Evolutionary conservation across 768 basidiomycete genomes (phyloP).

Genomic region (Lactifluus subvellereus): DNA sequence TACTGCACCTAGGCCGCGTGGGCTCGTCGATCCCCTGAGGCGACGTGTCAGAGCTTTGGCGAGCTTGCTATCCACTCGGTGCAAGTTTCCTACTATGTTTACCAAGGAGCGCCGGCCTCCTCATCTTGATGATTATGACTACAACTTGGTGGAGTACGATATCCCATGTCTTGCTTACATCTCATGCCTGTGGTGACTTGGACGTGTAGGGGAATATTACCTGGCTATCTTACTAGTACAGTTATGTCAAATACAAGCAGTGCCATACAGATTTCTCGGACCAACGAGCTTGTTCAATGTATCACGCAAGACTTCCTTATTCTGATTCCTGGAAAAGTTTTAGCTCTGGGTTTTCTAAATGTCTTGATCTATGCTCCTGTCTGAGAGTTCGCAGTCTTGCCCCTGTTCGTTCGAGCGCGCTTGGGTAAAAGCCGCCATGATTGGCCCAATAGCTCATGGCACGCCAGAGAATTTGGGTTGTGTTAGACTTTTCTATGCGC

Average conservation of each 20-base stretch:
- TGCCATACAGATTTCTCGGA: neutral
- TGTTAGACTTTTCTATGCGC: too few relatives aligned
- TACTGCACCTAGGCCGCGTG: neutral
- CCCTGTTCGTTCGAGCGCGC: neutral
- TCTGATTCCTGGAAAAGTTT: neutral
- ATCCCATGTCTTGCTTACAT: slow-evolving; percentile 21
- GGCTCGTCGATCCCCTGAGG: neutral
- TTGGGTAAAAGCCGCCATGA: too few relatives aligned
- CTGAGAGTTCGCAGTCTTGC: too few relatives aligned
- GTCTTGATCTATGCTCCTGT: too few relatives aligned
- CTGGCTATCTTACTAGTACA: neutral
- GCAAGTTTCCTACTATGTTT: neutral
- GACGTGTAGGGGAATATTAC: neutral
- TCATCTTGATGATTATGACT: neutral
- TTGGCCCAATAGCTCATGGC: too few relatives aligned
- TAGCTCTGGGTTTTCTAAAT: neutral
- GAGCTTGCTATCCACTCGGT: neutral
- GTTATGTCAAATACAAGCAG: neutral
- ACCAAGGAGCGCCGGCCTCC: neutral
- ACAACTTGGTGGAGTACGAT: slow-evolving; percentile 5
- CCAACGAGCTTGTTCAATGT: neutral
- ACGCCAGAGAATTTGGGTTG: too few relatives aligned
- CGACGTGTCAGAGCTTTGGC: slow-evolving; percentile 7
- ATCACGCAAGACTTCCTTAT: neutral
- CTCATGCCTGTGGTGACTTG: slow-evolving; percentile 10